Conservation (phyloP, 2,329 filamentous ascomycete species). For the Cladosporium sp. region DNA sequence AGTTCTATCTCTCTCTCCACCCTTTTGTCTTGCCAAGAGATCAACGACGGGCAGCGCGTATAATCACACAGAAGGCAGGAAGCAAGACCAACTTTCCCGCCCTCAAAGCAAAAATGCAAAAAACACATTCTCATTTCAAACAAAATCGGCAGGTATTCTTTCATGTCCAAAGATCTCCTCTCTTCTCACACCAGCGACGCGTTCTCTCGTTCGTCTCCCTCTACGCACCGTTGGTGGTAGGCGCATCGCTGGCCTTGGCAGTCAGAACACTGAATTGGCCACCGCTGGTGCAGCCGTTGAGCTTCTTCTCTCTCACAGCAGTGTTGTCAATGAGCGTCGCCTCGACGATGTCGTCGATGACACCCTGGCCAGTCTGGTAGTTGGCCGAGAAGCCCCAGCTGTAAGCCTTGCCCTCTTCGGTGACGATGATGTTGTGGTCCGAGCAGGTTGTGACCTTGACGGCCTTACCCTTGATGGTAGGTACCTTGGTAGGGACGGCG, state of each 20-base stretch:
- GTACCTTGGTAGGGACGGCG: conserved; percentile 62
- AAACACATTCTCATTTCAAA: too few relatives aligned
- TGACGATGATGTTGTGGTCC: conserved; percentile 73
- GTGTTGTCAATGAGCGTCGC: conserved; percentile 84
- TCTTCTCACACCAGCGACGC: not conserved
- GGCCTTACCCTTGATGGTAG: conserved; percentile 55
- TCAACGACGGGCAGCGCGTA: not conserved
- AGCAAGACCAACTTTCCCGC: not conserved
- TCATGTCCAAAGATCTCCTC: not conserved
- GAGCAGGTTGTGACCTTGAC: conserved; percentile 54
- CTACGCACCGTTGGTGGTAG: conserved; percentile 6
- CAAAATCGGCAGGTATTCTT: not conserved
- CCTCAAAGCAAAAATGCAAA: not conserved
- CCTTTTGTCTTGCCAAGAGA: not conserved
- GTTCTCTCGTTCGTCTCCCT: not conserved
- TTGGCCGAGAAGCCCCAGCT: conserved; percentile 79
- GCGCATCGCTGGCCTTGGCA: conserved; percentile 21
- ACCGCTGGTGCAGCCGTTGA: conserved; percentile 80
- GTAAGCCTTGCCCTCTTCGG: conserved; percentile 67
- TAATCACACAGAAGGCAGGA: not conserved
- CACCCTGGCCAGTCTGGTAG: conserved; percentile 77
- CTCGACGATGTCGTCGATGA: conserved; percentile 73
- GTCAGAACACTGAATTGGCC: conserved; percentile 71
- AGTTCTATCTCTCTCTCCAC: not conserved
- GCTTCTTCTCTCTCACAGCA: conserved; percentile 71